Evolutionary conservation across 78 protist genomes (phyloP), one percentile per base, ranked within the genome.

Genomic region (Protostelium mycophagum): DNA sequence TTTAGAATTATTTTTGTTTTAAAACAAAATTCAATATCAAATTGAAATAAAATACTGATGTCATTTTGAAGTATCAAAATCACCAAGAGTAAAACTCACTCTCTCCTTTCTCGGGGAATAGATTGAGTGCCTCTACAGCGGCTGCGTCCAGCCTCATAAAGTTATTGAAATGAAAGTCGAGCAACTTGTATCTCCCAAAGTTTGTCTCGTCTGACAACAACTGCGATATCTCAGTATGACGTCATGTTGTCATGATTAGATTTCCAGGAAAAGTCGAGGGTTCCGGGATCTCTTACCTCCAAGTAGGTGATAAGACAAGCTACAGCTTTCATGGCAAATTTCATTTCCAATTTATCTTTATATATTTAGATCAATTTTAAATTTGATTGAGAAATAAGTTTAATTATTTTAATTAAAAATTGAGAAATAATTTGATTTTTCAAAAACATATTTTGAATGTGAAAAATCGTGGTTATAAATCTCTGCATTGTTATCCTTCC

Each of bases 91-190:
- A n/a, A n/a, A n/a, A n/a, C 86, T 1, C 34, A 88, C 89, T 83
- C 0, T 90, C 89, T 25, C 38, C 84, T 0, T 36, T 28, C 28
- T 1, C 35, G 31, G 97, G 95, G 0, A 96, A 5, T 10, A 96
- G 86, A 85, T 95, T 94, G 84, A 98, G 92, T 35, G 98, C 98
- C 25, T 87, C 86, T 34, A 96, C 90, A 29, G 98, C 95, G 0
- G 99, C 96, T 0, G 94, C 34, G 83, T 98, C 99, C 0, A 98
- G 51, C 25, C 90, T 85, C 99, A 98, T 97, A 88, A 38, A 97
- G 37, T 87, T 84, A 29, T 51, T 83, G 1, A 93, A 86, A 9
- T 91, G 93, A 38, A 37, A 96, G 34, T 10, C n/a, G n/a, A n/a
- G 87, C 83, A 95, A 34, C 23, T 63, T 83, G 35, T 87, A 95